Evolutionary conservation across 345 rosid genomes (phyloP).

Genomic region (Kandelia obovata): DNA sequence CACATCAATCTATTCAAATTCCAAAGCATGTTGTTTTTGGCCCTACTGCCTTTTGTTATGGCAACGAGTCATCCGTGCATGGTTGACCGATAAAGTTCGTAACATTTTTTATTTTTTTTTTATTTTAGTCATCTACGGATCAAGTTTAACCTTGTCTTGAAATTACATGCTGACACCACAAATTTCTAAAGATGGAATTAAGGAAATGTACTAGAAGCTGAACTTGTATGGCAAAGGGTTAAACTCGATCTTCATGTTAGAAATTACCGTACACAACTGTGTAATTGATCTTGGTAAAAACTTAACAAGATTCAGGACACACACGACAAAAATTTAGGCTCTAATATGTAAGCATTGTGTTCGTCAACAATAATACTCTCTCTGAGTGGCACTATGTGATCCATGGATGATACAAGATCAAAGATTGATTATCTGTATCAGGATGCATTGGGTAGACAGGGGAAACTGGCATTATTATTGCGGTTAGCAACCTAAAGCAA

Average conservation of each 20-base stretch:
- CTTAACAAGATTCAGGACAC: neutral
- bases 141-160: too few relatives aligned
- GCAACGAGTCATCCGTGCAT: neutral
- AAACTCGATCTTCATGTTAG: too few relatives aligned
- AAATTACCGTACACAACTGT: too few relatives aligned
- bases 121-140: neutral
- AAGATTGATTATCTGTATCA: neutral
- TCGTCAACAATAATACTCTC: constrained; percentile 4
- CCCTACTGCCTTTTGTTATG: neutral
- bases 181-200: too few relatives aligned
- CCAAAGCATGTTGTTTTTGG: constrained; percentile 7
- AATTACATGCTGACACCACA: too few relatives aligned
- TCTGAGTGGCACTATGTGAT: constrained; percentile 8
- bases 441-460: constrained; percentile 7
- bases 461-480: neutral
- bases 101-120: neutral
- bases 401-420: neutral
- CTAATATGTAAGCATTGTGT: neutral
- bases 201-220: neutral
- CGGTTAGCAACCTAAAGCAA: too few relatives aligned
- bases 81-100: neutral
- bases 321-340: neutral
- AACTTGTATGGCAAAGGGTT: constrained; percentile 9
- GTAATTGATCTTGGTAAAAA: neutral
- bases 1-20: neutral